Conservation (phyloP, 768 basidiomycete genomes). For the Leccinum barrowsii region DNA sequence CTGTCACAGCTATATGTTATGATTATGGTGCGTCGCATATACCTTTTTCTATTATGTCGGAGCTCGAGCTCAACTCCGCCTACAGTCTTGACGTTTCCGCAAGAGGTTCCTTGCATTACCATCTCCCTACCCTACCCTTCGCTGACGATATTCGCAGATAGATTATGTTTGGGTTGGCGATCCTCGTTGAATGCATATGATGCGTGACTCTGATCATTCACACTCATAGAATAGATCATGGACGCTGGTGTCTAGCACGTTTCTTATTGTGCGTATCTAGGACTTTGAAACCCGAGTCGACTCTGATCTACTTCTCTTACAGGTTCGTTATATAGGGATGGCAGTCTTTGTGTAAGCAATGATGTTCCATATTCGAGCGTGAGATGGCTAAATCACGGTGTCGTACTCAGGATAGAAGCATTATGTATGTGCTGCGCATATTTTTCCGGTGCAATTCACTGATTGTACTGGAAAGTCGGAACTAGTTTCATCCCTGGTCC, state of each 20-base stretch:
- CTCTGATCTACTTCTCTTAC: neutral
- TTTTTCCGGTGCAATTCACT: neutral
- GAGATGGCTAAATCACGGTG: neutral
- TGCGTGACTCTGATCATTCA: neutral
- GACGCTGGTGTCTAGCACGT: conserved; percentile 11
- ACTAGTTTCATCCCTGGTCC: conserved; percentile 19
- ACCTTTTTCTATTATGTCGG: neutral
- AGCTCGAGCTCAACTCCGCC: neutral
- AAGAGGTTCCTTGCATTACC: conserved; percentile 12
- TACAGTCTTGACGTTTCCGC: conserved; percentile 15
- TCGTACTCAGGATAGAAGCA: neutral
- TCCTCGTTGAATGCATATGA: neutral
- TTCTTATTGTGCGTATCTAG: conserved; percentile 15
- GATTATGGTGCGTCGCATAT: conserved; percentile 18
- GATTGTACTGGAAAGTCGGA: conserved; percentile 9
- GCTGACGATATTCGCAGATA: conserved; percentile 13
- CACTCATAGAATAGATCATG: conserved; percentile 15
- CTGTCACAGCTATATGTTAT: conserved; percentile 10
- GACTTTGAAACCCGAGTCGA: neutral
- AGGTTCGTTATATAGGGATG: conserved; percentile 21
- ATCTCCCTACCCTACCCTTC: neutral
- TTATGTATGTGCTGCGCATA: conserved; percentile 6
- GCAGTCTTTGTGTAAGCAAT: conserved; percentile 8
- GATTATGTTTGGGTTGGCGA: conserved; percentile 19
- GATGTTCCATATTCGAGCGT: neutral